Conservation (phyloP, 768 basidiomycete species). For the Cystofilobasidium capitatum region DNA sequence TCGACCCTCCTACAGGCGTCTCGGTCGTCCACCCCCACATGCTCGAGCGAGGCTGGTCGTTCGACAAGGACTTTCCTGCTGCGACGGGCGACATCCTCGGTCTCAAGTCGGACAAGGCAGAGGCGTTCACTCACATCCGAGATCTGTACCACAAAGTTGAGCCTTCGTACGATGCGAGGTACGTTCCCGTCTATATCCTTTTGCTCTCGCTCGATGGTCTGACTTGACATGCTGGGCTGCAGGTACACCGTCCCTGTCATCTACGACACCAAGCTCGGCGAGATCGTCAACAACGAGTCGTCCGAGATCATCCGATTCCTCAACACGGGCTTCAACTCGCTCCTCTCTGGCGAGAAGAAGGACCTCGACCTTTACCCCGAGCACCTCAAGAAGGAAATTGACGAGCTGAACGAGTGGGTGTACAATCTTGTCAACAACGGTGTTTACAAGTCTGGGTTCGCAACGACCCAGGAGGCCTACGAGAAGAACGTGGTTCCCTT, state of each 20-base stretch:
- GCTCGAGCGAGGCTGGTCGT: conserved; percentile 79
- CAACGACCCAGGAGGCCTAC: conserved; percentile 70
- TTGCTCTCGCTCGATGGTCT: neutral
- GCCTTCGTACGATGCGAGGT: neutral
- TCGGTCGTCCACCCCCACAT: conserved; percentile 76
- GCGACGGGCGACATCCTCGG: conserved; percentile 69
- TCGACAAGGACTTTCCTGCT: conserved; percentile 55
- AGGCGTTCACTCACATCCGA: conserved; percentile 50
- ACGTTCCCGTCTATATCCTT: neutral
- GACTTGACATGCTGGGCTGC: neutral
- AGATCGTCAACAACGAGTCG: conserved; percentile 87
- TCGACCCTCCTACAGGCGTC: conserved; percentile 48
- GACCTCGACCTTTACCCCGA: conserved; percentile 65
- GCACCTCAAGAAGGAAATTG: conserved; percentile 62
- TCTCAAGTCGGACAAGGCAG: conserved; percentile 38
- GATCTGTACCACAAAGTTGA: conserved; percentile 70
- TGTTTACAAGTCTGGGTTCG: conserved; percentile 75
- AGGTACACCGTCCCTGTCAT: conserved; percentile 50
- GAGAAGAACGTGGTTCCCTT: conserved; percentile 59
- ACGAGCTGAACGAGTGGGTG: conserved; percentile 68
- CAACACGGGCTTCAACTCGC: conserved; percentile 71
- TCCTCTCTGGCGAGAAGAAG: conserved; percentile 53
- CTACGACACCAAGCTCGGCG: conserved; percentile 80
- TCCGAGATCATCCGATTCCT: conserved; percentile 89
- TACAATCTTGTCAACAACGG: conserved; percentile 61